Evolutionary conservation across 2,329 filamentous ascomycete species (phyloP).

Genomic region (Colletotrichum limetticola): DNA sequence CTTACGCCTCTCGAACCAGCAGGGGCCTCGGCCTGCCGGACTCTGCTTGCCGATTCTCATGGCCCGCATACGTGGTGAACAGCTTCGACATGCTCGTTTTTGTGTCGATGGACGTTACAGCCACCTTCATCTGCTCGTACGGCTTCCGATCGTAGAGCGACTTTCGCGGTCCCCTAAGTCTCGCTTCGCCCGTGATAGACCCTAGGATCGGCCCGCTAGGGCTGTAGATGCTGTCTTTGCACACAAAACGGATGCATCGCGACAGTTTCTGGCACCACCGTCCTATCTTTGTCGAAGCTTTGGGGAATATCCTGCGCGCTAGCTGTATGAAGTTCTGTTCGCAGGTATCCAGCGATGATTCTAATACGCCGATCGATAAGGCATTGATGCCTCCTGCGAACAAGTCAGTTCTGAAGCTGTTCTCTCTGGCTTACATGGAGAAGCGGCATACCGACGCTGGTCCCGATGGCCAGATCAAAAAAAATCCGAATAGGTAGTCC

Average conservation of each 20-base stretch:
- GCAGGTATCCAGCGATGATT: neutral
- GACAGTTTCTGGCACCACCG: neutral
- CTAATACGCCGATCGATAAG: neutral
- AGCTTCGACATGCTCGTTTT: neutral
- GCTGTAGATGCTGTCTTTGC: conserved; percentile 1
- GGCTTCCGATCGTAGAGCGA: neutral
- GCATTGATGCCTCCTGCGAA: conserved; percentile 3
- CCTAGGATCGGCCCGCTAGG: neutral
- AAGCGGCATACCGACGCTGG: conserved; percentile 1
- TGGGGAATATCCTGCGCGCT: neutral
- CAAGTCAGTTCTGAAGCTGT: neutral
- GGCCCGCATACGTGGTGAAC: neutral
- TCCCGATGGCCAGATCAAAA: conserved; percentile 1
- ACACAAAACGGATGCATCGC: neutral
- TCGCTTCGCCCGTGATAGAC: neutral
- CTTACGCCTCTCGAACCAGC: neutral
- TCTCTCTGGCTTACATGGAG: neutral
- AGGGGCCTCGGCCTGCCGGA: neutral
- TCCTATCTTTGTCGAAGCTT: neutral
- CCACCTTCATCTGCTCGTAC: conserved; percentile 3
- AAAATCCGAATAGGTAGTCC: conserved; percentile 6
- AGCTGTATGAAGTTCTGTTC: neutral
- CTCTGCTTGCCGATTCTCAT: neutral
- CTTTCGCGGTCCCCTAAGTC: neutral
- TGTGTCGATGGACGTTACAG: neutral